Conservation (phyloP, 768 basidiomycete species). For the Russula griseocarnosa region DNA sequence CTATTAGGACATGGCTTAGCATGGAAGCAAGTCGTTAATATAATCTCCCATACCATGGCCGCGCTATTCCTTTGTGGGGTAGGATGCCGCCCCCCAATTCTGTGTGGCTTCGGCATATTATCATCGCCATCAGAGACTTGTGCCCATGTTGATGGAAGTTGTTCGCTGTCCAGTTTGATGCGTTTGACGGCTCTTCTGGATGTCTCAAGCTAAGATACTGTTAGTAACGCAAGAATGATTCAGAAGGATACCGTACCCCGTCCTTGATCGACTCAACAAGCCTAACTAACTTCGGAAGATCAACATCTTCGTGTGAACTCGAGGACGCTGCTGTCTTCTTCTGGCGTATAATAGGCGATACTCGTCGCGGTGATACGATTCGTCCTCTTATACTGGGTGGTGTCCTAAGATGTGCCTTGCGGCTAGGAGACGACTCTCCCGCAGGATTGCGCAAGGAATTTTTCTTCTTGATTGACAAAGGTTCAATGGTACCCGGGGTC, state of each 20-base stretch:
- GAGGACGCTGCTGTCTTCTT: constrained; percentile 11
- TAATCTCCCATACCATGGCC: constrained; percentile 40
- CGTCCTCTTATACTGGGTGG: constrained; percentile 39
- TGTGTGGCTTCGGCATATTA: constrained; percentile 48
- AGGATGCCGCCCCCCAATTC: constrained; percentile 43
- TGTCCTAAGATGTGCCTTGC: constrained; percentile 37
- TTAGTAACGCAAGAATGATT: constrained; percentile 5
- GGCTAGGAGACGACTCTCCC: constrained; percentile 37
- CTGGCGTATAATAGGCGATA: constrained; percentile 27
- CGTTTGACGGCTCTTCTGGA: constrained; percentile 70
- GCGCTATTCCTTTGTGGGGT: constrained; percentile 41
- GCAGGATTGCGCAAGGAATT: constrained; percentile 52
- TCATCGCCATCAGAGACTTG: constrained; percentile 25
- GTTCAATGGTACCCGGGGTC: constrained; percentile 53
- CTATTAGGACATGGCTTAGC: constrained; percentile 37
- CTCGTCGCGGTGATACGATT: constrained; percentile 28
- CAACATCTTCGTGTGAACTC: constrained; percentile 34
- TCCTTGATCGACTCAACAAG: constrained; percentile 54
- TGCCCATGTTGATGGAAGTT: constrained; percentile 25
- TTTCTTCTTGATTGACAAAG: constrained; percentile 84
- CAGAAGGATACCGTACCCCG: constrained; percentile 47
- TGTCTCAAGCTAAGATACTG: constrained; percentile 54
- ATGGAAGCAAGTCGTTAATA: not conserved
- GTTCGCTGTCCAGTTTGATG: constrained; percentile 67
- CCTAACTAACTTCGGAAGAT: constrained; percentile 46